phyloP scores from a whole-genome alignment of 2,329 filamentous ascomycete genomes.

The Sporothrix variecibatus region DNA sequence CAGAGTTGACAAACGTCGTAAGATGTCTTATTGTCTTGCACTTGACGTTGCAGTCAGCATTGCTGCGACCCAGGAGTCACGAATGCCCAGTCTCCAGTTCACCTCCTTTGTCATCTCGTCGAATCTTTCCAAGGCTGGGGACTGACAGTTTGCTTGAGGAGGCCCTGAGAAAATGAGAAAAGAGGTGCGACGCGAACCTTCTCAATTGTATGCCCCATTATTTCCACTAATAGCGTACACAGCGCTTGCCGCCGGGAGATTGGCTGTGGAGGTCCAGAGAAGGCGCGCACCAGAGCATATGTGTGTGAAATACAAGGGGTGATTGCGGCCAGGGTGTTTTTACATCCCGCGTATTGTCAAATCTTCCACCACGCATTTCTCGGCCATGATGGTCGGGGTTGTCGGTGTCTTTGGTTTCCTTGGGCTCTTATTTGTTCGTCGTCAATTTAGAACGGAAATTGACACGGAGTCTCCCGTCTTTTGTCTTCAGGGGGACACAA shows the following conservation, averaged over 20 bases:
- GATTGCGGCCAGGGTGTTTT: not conserved
- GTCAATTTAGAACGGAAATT: not conserved
- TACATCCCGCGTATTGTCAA: not conserved
- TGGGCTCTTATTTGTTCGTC: not conserved
- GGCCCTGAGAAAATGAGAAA: not conserved
- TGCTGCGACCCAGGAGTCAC: not conserved
- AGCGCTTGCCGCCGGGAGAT: slow-evolving; percentile 19
- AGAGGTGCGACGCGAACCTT: not conserved
- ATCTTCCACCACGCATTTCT: slow-evolving; percentile 11
- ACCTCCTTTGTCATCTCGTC: slow-evolving; percentile 16
- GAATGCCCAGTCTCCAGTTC: not conserved
- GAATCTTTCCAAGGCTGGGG: not conserved
- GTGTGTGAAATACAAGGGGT: not conserved
- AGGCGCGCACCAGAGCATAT: not conserved
- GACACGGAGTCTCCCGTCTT: slow-evolving; percentile 16
- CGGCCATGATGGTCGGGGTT: not conserved
- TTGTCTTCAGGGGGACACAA: not conserved
- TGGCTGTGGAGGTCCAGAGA: slow-evolving; percentile 14
- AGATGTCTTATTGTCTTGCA: slow-evolving; percentile 5
- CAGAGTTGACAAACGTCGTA: not conserved
- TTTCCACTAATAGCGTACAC: not conserved
- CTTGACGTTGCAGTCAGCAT: not conserved
- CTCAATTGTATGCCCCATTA: not conserved
- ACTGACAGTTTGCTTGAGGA: not conserved
- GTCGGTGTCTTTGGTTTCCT: not conserved